These are phyloP conservation scores for Linnemannia zychae DNA, from an alignment of 192 early-diverging fungal genomes.

Conservation along the genomic window DNA sequence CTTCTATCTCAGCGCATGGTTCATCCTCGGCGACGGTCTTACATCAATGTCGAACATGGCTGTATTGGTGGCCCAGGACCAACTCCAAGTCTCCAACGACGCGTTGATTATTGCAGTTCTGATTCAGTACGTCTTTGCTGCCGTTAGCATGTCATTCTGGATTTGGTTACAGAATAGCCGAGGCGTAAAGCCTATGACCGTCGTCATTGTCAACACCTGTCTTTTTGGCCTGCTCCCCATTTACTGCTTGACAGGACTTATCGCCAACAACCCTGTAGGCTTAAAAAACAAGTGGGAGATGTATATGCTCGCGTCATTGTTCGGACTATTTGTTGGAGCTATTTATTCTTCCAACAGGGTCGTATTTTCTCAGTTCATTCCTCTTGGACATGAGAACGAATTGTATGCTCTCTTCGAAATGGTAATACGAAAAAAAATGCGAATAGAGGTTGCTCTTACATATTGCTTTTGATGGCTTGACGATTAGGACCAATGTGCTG, in stretches of 20 bases:
- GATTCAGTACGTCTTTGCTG: constrained; percentile 66
- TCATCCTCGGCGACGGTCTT: constrained; percentile 76
- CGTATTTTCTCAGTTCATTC: constrained; percentile 74
- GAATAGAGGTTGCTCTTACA: background rate
- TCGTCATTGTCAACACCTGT: constrained; percentile 63
- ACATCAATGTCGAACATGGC: constrained; percentile 66
- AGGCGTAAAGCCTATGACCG: constrained; percentile 61
- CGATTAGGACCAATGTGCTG: too few relatives aligned
- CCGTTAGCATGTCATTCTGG: constrained; percentile 68
- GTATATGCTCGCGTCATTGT: constrained; percentile 66
- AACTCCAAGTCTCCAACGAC: constrained; percentile 59
- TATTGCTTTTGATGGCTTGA: background rate
- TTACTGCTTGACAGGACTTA: constrained; percentile 73
- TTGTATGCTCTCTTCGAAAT: constrained; percentile 79
- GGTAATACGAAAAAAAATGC: constrained; percentile 8
- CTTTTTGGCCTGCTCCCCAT: constrained; percentile 68
- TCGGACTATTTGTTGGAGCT: constrained; percentile 75
- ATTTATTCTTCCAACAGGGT: constrained; percentile 69
- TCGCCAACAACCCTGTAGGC: constrained; percentile 60
- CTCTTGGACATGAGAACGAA: constrained; percentile 75
- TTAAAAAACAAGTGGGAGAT: constrained; percentile 67
- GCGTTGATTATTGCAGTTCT: constrained; percentile 65
- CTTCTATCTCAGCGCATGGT: constrained; percentile 76
- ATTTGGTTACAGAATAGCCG: constrained; percentile 65
- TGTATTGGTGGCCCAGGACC: constrained; percentile 64